Conservation (phyloP, 108 stramenopile genomes). For the Cyclotella cryptica region DNA sequence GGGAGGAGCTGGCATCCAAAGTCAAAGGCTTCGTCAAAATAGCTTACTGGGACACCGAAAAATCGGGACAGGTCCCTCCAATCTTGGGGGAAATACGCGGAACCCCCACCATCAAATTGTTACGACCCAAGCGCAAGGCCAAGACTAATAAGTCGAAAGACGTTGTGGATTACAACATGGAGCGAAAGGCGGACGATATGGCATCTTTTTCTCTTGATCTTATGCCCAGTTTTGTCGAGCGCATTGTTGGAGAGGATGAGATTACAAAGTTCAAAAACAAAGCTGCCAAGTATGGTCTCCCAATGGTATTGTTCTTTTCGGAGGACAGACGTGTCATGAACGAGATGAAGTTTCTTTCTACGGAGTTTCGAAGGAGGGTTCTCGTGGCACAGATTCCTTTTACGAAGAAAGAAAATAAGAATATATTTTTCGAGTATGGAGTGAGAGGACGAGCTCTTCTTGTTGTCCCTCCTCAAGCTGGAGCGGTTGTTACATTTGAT, state of each 20-base stretch:
- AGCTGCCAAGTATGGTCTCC: conserved; percentile 59
- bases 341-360: conserved; percentile 63
- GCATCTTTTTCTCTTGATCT: conserved; percentile 59
- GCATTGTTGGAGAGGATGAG: conserved; percentile 53
- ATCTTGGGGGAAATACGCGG: conserved; percentile 68
- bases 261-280: conserved; percentile 55
- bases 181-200: conserved; percentile 69
- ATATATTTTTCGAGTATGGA: conserved; percentile 54
- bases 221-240: conserved; percentile 65
- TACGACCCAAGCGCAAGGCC: conserved; percentile 67
- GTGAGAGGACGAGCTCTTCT: conserved; percentile 55
- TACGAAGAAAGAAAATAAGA: conserved; percentile 62
- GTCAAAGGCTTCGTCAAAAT: conserved; percentile 64
- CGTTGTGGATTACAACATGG: conserved; percentile 70
- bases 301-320: conserved; percentile 65
- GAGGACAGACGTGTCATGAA: conserved; percentile 54
- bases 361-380: conserved; percentile 68
- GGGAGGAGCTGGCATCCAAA: conserved; percentile 72
- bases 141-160: conserved; percentile 59
- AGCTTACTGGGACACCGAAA: conserved; percentile 79
- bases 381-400: conserved; percentile 61
- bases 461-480: conserved; percentile 34
- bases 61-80: conserved; percentile 52
- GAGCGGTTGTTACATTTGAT: conserved; percentile 32
- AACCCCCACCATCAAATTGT: conserved; percentile 69